Percentiles rank a stretch among this genome's conserved stretches.
phyloP scores from a whole-genome alignment of 805 yeast species.

The Candida quercuum region DNA sequence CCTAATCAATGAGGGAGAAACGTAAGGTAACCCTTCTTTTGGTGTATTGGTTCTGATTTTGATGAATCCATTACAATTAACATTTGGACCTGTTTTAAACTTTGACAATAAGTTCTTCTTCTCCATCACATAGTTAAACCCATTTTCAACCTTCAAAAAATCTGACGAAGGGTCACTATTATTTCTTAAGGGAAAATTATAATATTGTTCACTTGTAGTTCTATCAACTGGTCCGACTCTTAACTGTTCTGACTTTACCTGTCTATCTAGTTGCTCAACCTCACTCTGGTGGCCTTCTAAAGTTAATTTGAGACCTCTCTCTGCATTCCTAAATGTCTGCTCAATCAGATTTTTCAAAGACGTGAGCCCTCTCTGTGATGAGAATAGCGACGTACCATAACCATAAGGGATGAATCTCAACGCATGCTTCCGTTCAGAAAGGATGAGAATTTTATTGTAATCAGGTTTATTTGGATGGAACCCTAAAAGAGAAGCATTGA shows the following conservation, averaged over 20 bases:
- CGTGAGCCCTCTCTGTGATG: conserved; percentile 5
- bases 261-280: conserved; percentile 11
- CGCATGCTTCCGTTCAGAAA: conserved; percentile 31
- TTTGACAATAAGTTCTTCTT: neutral
- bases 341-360: conserved; percentile 8
- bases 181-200: conserved; percentile 21
- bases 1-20: conserved; percentile 30
- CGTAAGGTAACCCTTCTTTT: conserved; percentile 30
- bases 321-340: conserved; percentile 12
- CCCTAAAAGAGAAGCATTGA: conserved; percentile 54
- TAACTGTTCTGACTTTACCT: conserved; percentile 17
- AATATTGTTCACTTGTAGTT: neutral
- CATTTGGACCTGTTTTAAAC: neutral
- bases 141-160: conserved; percentile 12
- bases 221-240: conserved; percentile 2
- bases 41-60: conserved; percentile 27
- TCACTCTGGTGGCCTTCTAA: conserved; percentile 13
- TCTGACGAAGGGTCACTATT: conserved; percentile 10
- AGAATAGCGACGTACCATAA: conserved; percentile 21
- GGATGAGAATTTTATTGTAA: conserved; percentile 20
- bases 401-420: conserved; percentile 37
- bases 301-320: conserved; percentile 11
- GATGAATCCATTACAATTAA: conserved; percentile 24
- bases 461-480: conserved; percentile 27
- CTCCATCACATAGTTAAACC: conserved; percentile 6